A percentile compares a stretch with the other conserved stretches of the same genome.
These are phyloP conservation scores for Angomonas deanei DNA, from an alignment of 208 protist genomes.

Conservation along the genomic window DNA sequence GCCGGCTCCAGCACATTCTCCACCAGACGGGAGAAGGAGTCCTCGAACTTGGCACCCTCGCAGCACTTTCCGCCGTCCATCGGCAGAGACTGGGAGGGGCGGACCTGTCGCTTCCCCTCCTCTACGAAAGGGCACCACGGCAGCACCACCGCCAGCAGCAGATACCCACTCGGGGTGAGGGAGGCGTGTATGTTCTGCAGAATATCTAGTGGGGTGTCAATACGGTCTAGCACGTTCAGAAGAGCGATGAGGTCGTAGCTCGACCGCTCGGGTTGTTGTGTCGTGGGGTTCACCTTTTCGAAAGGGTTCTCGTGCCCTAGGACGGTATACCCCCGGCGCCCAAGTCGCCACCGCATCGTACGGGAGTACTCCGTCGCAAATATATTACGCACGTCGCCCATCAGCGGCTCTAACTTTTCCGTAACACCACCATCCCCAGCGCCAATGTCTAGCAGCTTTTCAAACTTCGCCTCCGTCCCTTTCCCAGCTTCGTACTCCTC, in stretches of 20 bases:
- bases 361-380: slow-evolving; percentile 64
- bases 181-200: slow-evolving; percentile 60
- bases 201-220: slow-evolving; percentile 54
- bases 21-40: slow-evolving; percentile 47
- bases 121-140: slow-evolving; percentile 89
- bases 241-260: slow-evolving; percentile 71
- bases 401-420: slow-evolving; percentile 41
- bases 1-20: slow-evolving; percentile 69
- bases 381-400: slow-evolving; percentile 24
- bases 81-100: slow-evolving; percentile 59
- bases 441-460: slow-evolving; percentile 60
- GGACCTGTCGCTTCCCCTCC: slow-evolving; percentile 34
- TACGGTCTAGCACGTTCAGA: slow-evolving; percentile 82
- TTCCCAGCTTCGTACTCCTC: neutral
- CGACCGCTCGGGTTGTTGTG: slow-evolving; percentile 12
- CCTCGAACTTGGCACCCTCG: slow-evolving; percentile 64
- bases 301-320: slow-evolving; percentile 54
- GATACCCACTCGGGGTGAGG: slow-evolving; percentile 34
- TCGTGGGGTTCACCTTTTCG: neutral
- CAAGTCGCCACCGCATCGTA: slow-evolving; percentile 79
- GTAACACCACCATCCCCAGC: slow-evolving; percentile 84
- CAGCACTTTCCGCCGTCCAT: slow-evolving; percentile 81
- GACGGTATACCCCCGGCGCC: slow-evolving; percentile 62
- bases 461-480: neutral
- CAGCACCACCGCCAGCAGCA: slow-evolving; percentile 79